These are phyloP conservation scores for Quercus alba DNA, from an alignment of 306 rosid genomes.

Conservation along the genomic window DNA sequence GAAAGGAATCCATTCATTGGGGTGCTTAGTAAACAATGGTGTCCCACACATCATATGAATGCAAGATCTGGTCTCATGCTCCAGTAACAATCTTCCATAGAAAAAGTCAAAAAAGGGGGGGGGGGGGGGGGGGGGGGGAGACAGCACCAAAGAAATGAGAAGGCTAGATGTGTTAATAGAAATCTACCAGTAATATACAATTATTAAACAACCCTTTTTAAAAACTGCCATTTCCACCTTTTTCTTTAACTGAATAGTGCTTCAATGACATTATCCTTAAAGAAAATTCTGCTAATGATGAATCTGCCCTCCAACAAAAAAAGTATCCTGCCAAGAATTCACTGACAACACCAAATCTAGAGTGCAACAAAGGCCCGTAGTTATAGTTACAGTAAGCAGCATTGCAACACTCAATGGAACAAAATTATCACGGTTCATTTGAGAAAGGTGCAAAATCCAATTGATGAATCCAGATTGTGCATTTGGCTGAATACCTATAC, in stretches of 20 bases:
- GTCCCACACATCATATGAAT: too few species aligned
- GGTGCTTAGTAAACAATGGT: too few species aligned
- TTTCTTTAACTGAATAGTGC: not conserved
- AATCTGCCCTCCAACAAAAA: not conserved
- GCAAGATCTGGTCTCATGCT: too few species aligned
- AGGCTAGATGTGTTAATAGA: not conserved
- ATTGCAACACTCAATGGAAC: not conserved
- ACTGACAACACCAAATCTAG: not conserved
- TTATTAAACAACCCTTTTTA: not conserved
- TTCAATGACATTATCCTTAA: not conserved
- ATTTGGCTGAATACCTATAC: not conserved
- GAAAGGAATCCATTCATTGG: too few species aligned
- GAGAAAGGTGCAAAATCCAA: not conserved
- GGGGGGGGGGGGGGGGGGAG: too few species aligned
- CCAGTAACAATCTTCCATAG: too few species aligned
- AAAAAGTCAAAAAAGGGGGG: too few species aligned
- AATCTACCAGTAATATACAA: not conserved
- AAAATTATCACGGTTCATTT: not conserved
- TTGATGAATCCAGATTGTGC: not conserved
- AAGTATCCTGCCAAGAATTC: not conserved
- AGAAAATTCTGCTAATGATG: not conserved
- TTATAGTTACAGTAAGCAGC: not conserved
- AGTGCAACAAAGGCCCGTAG: not conserved
- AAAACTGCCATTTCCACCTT: not conserved
- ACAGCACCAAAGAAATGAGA: not conserved